Base-by-base conservation (phyloP, 192 early-diverging fungal genomes). In the Coemansia sp. region DNA sequence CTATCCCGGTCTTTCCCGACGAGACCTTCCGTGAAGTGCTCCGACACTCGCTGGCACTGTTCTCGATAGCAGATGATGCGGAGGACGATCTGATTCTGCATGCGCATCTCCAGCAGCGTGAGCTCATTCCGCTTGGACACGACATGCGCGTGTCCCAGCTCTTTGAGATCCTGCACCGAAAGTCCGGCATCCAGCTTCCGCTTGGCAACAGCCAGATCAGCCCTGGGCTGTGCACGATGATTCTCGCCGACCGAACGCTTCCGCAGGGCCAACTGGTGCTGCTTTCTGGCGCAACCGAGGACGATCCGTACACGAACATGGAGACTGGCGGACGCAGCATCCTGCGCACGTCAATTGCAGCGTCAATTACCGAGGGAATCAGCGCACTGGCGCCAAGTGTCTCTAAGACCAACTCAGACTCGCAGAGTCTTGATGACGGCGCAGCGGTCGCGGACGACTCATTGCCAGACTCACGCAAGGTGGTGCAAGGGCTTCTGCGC, bases 391-490 rank as follows among this genome's bases (percentile, higher is more conserved):
- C 65, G 0, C 15, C 66, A 22, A 51, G 15, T 42, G 12, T 10
- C n/a, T n/a, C 18, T 18, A 22, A 13, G 36, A 19, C n/a, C 11
- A 18, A 59, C 36, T 59, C 57, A 1, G 37, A 37, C 37, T 18
- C 41, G 0, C 18, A 8, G 2, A 10, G 26, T 36, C 54, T 47
- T 36, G 47, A 41, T 58, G 36, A 8, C 42, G 13, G 42, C 42
- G 13, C 42, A 41, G 41, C 12, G 18, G 37, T 36, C 18, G n/a
- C 22, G 39, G 61, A 55, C 8, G 61, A 66, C 12, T 52, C 32
- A 36, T 69, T 82, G 19, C 74, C 75, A 7, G 80, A 82, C 68
- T 82, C 80, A 56, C 80, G 80, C 62, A 51, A 67, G 62, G 80
- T 77, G 12, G 80, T 82, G 22, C 74, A 82, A 60, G 72, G 72